Conservation (phyloP, 352 stramenopile species). For the Elongisporangium anandrum region DNA sequence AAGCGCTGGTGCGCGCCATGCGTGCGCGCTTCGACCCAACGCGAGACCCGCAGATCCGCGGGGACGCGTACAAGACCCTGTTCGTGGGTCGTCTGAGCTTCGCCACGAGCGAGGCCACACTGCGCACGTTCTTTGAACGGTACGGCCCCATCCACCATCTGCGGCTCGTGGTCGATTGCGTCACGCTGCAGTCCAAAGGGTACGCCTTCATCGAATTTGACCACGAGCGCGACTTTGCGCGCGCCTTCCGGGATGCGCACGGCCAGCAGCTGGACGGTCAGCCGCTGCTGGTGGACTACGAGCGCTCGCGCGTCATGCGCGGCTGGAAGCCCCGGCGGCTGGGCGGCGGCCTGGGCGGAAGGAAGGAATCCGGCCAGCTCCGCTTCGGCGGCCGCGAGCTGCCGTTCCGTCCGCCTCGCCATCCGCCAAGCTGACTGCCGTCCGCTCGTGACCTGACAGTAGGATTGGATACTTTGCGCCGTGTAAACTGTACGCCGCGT, state of each 20-base stretch:
- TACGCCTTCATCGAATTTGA: conserved; percentile 82
- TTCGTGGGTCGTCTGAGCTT: conserved; percentile 69
- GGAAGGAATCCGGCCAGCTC: conserved; percentile 78
- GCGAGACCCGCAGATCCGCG: conserved; percentile 54
- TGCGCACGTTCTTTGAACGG: conserved; percentile 33
- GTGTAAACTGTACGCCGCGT: neutral
- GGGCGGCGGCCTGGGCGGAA: conserved; percentile 66
- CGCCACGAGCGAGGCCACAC: conserved; percentile 44
- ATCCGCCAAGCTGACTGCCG: neutral
- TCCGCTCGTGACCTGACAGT: neutral
- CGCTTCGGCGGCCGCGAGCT: conserved; percentile 74
- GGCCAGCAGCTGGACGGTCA: conserved; percentile 50
- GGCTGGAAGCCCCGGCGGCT: conserved; percentile 81
- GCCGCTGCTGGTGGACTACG: conserved; percentile 69
- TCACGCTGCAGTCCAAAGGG: conserved; percentile 56
- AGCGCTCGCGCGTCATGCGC: conserved; percentile 71
- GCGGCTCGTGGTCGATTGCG: conserved; percentile 63
- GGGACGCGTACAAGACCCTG: conserved; percentile 59
- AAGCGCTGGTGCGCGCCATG: conserved; percentile 49
- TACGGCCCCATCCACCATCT: conserved; percentile 47
- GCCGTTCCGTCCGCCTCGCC: conserved; percentile 51
- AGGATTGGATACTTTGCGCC: neutral
- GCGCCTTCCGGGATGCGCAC: conserved; percentile 55
- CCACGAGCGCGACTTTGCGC: conserved; percentile 44
- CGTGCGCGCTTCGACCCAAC: conserved; percentile 42